A percentile compares a stretch with the other conserved stretches of the same genome.
Evolutionary conservation across 768 basidiomycete genomes (phyloP).

Genomic region (Termitomyces eurrhizus): DNA sequence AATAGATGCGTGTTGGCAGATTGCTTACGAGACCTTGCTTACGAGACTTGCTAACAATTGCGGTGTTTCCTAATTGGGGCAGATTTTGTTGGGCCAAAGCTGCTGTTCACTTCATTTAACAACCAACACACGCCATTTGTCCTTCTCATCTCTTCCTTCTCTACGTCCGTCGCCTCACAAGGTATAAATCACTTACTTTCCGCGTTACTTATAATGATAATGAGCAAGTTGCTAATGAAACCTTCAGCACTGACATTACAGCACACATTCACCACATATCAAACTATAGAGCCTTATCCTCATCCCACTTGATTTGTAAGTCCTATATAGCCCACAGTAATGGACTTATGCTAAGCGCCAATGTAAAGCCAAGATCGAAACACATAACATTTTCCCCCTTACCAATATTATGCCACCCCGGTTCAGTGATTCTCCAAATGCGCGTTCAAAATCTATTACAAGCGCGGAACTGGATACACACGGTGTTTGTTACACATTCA

Average conservation of each 20-base stretch:
- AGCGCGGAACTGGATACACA: constrained; percentile 73
- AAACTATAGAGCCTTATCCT: background rate
- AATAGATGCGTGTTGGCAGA: background rate
- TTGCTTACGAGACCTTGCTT: background rate
- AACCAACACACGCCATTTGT: background rate
- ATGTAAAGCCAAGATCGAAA: background rate
- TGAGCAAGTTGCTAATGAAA: background rate
- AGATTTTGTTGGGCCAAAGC: constrained; percentile 5
- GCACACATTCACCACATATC: background rate
- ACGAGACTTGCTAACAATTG: constrained; percentile 3
- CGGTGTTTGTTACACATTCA: constrained; percentile 49
- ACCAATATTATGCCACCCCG: constrained; percentile 27
- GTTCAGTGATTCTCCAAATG: constrained; percentile 66
- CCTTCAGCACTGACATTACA: background rate
- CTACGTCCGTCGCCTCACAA: background rate
- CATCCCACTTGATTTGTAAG: constrained; percentile 1
- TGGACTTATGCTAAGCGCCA: background rate
- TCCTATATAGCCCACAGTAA: background rate
- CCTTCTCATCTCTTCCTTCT: background rate
- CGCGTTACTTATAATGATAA: background rate
- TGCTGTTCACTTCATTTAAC: background rate
- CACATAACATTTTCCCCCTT: background rate
- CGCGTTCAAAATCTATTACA: constrained; percentile 78
- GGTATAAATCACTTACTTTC: background rate
- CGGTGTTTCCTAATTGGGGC: constrained; percentile 4